Evolutionary conservation across 371 early-diverging fungal genomes (phyloP).

Genomic region (Lichtheimia corymbifera): DNA sequence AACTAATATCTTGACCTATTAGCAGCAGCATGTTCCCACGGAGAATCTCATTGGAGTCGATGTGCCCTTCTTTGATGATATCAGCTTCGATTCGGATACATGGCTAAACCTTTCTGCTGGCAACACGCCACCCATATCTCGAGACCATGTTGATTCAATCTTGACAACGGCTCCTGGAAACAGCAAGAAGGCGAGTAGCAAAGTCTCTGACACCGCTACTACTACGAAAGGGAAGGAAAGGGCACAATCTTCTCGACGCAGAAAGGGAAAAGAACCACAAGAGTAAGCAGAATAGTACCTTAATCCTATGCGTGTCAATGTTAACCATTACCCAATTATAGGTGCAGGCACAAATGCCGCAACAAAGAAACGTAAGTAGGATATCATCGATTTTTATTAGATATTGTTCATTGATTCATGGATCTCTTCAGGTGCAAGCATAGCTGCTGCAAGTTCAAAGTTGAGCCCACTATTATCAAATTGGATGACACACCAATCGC

Average conservation of each 20-base stretch:
- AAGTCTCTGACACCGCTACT: too few relatives aligned
- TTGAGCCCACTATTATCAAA: neutral
- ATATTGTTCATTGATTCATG: too few relatives aligned
- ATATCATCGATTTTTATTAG: neutral
- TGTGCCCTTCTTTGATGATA: slow-evolving; percentile 3
- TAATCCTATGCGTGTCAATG: neutral
- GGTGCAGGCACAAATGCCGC: slow-evolving; percentile 42
- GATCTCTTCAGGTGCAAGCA: slow-evolving; percentile 8
- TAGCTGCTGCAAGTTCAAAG: slow-evolving; percentile 10
- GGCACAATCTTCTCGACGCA: too few relatives aligned
- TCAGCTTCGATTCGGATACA: neutral
- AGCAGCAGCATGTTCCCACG: neutral
- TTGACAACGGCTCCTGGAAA: too few relatives aligned
- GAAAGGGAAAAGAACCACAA: neutral
- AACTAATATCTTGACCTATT: neutral
- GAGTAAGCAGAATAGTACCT: neutral
- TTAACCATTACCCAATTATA: slow-evolving; percentile 4
- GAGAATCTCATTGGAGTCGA: neutral
- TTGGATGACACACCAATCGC: neutral
- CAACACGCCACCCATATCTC: too few relatives aligned
- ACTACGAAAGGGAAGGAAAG: too few relatives aligned
- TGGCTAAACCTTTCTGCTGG: slow-evolving; percentile 1
- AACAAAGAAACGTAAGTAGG: slow-evolving; percentile 34
- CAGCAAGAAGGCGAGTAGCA: too few relatives aligned
- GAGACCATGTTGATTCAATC: too few relatives aligned